Evolutionary conservation across 2,329 filamentous ascomycete genomes (phyloP), one percentile per base, ranked within the genome.

Genomic region (Pleurostoma richardsiae): DNA sequence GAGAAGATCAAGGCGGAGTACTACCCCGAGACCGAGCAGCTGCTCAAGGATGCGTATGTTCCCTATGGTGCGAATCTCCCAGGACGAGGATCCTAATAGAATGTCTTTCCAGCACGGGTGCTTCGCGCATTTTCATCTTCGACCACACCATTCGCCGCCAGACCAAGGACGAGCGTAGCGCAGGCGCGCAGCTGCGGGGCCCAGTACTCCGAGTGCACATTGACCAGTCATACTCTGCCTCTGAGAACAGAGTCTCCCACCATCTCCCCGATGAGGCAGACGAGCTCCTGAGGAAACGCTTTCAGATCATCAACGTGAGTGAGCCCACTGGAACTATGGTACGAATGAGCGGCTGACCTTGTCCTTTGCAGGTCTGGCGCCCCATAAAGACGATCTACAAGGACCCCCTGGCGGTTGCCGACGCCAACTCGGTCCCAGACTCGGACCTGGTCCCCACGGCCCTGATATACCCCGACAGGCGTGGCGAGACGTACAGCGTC

Each of bases 1-100:
- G 73, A 76, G 3, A 68, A 71, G 29, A 83, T 92, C 56, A 71
- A 78, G 55, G 55, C 66, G 1, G 67, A 73, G 29, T 92, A 91
- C 67, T 92, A 91, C 63, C 78, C 82, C 0, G 86, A 91, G 60
- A 79, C 87, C 27, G 81, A 85, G 62, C 65, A 79, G 44, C 65
- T 91, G 29, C 59, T 91, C 0, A 84, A 82, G 45, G 72, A 79
- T 3, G 71, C 63, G 80, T 39, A 48, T 31, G 33, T 49, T 19
- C 26, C 3, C 8, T 10, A 40, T 6, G 29, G 19, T 42, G 40
- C 19, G 19, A 19, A 7, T 11, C 39, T 5, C 3, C 5, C 26
- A 40, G 28, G 26, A 19, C 39, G 29, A 31, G 27, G n/a, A 41
- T 38, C 33, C 29, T 36, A 19, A 29, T 30, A 43, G n/a, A 54